Base-by-base conservation (phyloP, 2,329 filamentous ascomycete species). In the Lecanosticta acicola region DNA sequence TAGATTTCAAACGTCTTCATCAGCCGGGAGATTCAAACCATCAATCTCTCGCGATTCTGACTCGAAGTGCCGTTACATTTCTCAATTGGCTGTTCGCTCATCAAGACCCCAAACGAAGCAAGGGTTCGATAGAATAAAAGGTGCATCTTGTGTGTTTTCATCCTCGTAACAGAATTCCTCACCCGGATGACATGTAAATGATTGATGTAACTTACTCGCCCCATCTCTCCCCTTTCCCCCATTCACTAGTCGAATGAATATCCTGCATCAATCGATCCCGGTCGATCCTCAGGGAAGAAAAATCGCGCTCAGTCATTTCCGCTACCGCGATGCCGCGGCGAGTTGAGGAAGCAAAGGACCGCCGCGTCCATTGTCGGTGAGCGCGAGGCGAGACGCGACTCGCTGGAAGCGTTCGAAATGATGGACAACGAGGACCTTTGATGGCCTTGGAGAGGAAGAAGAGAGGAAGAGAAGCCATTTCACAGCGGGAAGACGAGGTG, bases 151-250 rank as follows among this genome's bases (percentile, higher is more conserved):
- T 32, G 39, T 46, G 33, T 38, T 56, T 48, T 60, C 55, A 55
- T 56, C 47, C 49, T 39, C 21, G 24, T 39, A 33, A 21, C 9
- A 41, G 41, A n/a, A n/a, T n/a, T n/a, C n/a, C n/a, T n/a, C n/a
- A n/a, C n/a, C n/a, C 35, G 20, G 13, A 5, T 11, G 21, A 32
- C 36, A 29, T 17, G 45, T 56, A 48, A 19, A 20, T 39, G 40
- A 44, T 35, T 38, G 19, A 5, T 29, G 29, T 14, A 20, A 71
- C 78, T 67, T 72, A 82, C 82, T 76, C 71, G 66, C 83, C 83
- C 81, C 82, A 87, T 66, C 73, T 67, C 52, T 83, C 74, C 0
- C 82, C 83, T 36, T 70, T 74, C 0, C 83, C 83, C 76, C 80
- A 86, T 66, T 80, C 72, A 60, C 79, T 84, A 2, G 80, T 84